Base-by-base conservation (phyloP, 306 rosid genomes). In the Boehmeria nivea region DNA sequence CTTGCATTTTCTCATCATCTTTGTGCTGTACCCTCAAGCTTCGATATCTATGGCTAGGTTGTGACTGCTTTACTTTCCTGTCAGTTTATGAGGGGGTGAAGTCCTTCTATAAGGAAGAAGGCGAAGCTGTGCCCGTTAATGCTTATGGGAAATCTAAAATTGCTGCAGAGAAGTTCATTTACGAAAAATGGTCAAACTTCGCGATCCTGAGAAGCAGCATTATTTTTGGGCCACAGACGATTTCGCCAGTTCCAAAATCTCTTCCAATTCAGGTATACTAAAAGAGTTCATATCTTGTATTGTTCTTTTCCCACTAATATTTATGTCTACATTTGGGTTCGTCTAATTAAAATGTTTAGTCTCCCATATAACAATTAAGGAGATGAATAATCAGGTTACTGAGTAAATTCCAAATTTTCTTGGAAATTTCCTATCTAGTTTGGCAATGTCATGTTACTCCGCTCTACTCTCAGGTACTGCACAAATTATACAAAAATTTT, bases 181-280 rank as follows among this genome's bases (percentile, higher is more conserved):
- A 71, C 13, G 84, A 82, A 67, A 88, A 77, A 22, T 87, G 57
- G 47, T 66, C 79, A 1, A 87, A 87, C 80, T 78, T 67, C 65
- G 87, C 89, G 51, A 80, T 87, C 74, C 60, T 91, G 76, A 84
- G 98, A 82, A 87, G 96, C 70, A 91, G 96, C 70, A 91, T 91
- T 74, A 91, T 91, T 28, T 91, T 76, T 69, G 98, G 98, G 57
- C 94, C 85, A 51, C 95, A 84, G 72, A 84, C 95, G 23, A 54
- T 78, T 57, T 82, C 94, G 43, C 94, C 91, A 10, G 87, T 91
- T 72, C 74, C 91, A 46, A 84, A 87, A 69, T 91, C 98, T 71
- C 98, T 91, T 58, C 98, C 91, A 24, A 75, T 90, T 66, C 95
- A 90, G 95, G 95, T 86, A 49, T 56, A 40, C 60, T 42, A 12